These are phyloP conservation scores for Triangularia verruculosa DNA, from an alignment of 2,329 filamentous ascomycete genomes.

Conservation along the genomic window DNA sequence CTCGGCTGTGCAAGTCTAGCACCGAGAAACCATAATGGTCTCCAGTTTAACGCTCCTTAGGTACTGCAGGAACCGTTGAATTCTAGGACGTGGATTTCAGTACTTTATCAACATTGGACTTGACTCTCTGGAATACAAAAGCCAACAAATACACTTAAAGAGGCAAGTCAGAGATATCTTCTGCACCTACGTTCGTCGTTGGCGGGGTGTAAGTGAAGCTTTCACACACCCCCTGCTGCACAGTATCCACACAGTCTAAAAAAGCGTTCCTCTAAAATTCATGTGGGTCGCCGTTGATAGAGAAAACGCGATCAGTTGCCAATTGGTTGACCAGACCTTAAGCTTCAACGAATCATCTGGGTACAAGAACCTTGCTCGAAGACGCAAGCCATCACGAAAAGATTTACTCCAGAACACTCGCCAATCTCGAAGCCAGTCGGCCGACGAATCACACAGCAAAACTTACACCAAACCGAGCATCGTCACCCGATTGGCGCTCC, in stretches of 20 bases:
- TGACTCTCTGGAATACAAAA: no score
- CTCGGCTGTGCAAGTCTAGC: no score
- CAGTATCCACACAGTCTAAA: neutral
- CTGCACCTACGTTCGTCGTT: no score
- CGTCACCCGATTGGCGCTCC: conserved; percentile 2
- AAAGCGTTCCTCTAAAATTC: neutral
- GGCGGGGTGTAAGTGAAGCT: neutral
- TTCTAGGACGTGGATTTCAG: no score
- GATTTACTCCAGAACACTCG: neutral
- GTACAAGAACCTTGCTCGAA: neutral
- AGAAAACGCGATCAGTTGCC: neutral
- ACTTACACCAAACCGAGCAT: neutral
- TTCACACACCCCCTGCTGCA: neutral
- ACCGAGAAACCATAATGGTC: no score
- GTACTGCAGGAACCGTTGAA: no score
- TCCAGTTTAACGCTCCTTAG: no score
- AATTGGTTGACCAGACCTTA: neutral
- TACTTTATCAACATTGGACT: no score
- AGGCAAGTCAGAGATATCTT: no score
- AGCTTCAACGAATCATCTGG: neutral
- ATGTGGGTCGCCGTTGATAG: neutral
- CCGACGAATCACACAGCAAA: neutral
- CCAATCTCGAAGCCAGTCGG: neutral
- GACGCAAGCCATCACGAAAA: neutral
- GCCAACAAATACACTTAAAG: no score